phyloP scores from a whole-genome alignment of 257 asterid species.

The Ligustrum vulgare region DNA sequence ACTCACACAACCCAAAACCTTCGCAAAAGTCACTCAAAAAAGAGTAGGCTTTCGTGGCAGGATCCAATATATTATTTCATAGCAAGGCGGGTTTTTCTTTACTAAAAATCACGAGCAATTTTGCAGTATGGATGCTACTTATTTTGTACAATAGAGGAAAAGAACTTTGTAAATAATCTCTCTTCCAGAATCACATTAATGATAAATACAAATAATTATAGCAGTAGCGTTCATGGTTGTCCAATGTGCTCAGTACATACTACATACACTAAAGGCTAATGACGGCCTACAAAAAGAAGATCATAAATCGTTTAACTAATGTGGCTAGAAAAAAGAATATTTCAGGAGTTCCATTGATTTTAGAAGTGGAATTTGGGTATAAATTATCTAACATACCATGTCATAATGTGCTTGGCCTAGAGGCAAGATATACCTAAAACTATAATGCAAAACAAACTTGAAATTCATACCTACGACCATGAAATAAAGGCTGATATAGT shows the following conservation, averaged over 20 bases:
- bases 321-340: not conserved
- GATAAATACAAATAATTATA: not conserved
- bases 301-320: not conserved
- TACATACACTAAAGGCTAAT: not conserved
- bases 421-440: not conserved
- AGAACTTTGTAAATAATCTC: not conserved
- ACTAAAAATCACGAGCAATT: not conserved
- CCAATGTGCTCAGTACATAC: not conserved
- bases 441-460: not conserved
- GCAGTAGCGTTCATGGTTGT: not conserved
- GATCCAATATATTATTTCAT: too few relatives aligned
- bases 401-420: not conserved
- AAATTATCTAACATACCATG: not conserved
- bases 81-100: not conserved
- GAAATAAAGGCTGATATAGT: not conserved
- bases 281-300: slow-evolving; percentile 6
- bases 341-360: not conserved
- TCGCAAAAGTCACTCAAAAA: not conserved
- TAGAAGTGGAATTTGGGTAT: not conserved
- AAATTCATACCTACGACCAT: too few relatives aligned
- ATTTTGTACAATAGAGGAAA: not conserved
- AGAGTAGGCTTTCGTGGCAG: not conserved
- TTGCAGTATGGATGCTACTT: not conserved
- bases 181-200: not conserved
- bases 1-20: too few relatives aligned